phyloP scores from a whole-genome alignment of 495 filamentous ascomycete species.

The Tuber indicum region DNA sequence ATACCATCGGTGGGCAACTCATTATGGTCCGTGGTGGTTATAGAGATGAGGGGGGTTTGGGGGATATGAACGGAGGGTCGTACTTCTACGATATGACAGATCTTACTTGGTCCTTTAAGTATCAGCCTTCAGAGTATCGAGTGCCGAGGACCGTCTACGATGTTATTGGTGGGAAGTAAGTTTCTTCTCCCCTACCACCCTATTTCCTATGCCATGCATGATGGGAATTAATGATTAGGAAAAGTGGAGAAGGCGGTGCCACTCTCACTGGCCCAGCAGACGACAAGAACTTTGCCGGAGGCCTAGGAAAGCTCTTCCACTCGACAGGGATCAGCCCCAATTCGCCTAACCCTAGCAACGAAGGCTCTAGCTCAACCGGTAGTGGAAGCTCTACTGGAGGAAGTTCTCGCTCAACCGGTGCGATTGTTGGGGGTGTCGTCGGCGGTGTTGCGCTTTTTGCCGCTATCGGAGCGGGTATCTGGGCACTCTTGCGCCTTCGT shows the following conservation, averaged over 20 bases:
- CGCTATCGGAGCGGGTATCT: slow-evolving; percentile 13
- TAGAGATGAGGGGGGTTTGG: neutral
- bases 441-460: slow-evolving; percentile 28
- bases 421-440: slow-evolving; percentile 38
- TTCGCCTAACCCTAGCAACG: neutral
- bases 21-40: neutral
- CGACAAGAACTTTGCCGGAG: slow-evolving; percentile 10
- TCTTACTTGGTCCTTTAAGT: neutral
- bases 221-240: slow-evolving; percentile 4
- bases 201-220: neutral
- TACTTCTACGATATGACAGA: neutral
- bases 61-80: neutral
- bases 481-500: slow-evolving; percentile 12
- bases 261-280: neutral
- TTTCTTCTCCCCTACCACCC: neutral
- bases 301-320: slow-evolving; percentile 12
- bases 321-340: neutral
- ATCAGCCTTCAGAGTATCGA: slow-evolving; percentile 8
- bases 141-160: slow-evolving; percentile 12
- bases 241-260: slow-evolving; percentile 18
- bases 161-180: slow-evolving; percentile 28
- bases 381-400: neutral
- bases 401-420: slow-evolving; percentile 23
- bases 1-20: neutral
- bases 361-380: neutral